phyloP scores from a whole-genome alignment of 2,329 filamentous ascomycete genomes.

The Neonectria hederae region DNA sequence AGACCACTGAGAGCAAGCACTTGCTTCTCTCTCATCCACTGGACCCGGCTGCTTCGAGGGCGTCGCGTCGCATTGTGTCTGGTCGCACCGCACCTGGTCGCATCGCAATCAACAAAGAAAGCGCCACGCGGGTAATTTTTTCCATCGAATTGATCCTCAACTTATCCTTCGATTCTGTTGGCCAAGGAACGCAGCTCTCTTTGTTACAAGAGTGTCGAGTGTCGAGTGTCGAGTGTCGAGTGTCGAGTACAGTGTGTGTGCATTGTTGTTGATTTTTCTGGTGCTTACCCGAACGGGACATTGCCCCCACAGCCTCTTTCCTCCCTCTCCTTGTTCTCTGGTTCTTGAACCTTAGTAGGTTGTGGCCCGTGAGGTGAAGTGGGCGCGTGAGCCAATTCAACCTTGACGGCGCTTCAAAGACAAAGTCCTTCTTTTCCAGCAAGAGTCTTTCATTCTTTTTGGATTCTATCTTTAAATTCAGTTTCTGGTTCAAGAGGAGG shows the following conservation, averaged over 20 bases:
- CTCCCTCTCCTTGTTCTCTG: background rate
- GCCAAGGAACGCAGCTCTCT: background rate
- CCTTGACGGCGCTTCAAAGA: background rate
- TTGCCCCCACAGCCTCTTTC: background rate
- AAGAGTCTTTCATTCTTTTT: background rate
- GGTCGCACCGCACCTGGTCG: background rate
- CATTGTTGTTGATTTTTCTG: background rate
- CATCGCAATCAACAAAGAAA: constrained; percentile 5
- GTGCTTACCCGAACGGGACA: background rate
- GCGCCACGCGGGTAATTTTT: background rate
- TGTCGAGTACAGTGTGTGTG: too few relatives aligned
- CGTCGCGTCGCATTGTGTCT: background rate
- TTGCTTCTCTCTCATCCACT: background rate
- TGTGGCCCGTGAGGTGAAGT: background rate
- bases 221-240: too few relatives aligned
- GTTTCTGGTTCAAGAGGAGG: background rate
- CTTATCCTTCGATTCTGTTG: background rate
- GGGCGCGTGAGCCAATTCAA: background rate
- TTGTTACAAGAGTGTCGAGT: background rate
- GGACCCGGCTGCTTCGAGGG: background rate
- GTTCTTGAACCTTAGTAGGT: background rate
- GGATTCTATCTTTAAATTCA: background rate
- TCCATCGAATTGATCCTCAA: background rate
- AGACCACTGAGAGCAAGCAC: background rate
- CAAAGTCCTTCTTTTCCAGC: background rate